A percentile compares a stretch with the other conserved stretches of the same genome.
phyloP scores from a whole-genome alignment of 441 rosid species.

The Biscutella auriculata region DNA sequence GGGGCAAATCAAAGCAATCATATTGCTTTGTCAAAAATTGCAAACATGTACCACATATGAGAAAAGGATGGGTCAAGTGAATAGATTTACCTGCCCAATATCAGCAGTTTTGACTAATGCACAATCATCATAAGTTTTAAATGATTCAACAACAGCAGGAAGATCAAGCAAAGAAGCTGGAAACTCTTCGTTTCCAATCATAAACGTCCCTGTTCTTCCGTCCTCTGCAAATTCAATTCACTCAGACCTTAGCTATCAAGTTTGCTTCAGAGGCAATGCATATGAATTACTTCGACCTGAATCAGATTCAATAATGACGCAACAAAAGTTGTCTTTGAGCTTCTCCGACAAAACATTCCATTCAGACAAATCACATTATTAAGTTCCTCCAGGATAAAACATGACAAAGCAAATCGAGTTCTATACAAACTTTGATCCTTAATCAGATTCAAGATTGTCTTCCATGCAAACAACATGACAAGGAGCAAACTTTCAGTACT shows the following conservation, averaged over 20 bases:
- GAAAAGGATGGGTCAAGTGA: not conserved
- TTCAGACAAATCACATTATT: not conserved
- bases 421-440: not conserved
- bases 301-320: not conserved
- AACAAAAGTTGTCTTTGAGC: not conserved
- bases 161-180: conserved; percentile 78
- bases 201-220: conserved; percentile 70
- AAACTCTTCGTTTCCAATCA: conserved; percentile 53
- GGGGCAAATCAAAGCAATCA: not conserved
- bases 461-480: not conserved
- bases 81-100: conserved; percentile 60
- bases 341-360: not conserved
- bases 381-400: not conserved
- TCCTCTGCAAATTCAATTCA: conserved; percentile 42
- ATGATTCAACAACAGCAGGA: conserved; percentile 84
- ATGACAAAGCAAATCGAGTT: not conserved
- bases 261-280: not conserved
- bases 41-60: not conserved
- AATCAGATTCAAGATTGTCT: conserved; percentile 3
- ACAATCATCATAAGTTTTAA: conserved; percentile 78
- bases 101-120: conserved; percentile 79
- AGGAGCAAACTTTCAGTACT: not conserved
- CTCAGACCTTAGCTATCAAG: not conserved
- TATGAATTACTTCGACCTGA: not conserved
- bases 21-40: not conserved